These are phyloP conservation scores for Cadophora sp. DNA, from an alignment of 2,329 filamentous ascomycete genomes.

Conservation along the genomic window DNA sequence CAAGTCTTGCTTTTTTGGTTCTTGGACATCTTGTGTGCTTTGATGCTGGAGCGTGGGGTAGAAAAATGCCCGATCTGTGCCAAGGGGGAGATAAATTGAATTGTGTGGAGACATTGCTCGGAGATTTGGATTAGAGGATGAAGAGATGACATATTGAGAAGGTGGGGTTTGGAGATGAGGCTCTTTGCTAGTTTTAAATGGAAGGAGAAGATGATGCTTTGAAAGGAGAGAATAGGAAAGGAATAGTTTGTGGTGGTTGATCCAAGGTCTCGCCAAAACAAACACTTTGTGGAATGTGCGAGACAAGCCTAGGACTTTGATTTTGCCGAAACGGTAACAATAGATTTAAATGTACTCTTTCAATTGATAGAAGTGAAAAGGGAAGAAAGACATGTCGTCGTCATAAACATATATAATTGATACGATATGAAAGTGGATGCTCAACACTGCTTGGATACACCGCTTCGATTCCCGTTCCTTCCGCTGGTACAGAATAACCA, in stretches of 20 bases:
- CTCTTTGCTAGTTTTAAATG: not conserved
- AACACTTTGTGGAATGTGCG: no score
- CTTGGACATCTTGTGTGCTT: not conserved
- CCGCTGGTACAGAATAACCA: not conserved
- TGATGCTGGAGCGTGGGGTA: not conserved
- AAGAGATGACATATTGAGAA: not conserved
- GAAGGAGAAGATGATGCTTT: no score
- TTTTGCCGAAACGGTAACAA: not conserved
- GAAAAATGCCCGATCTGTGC: conserved; percentile 4
- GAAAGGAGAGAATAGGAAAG: no score
- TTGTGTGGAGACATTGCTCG: not conserved
- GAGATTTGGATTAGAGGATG: not conserved
- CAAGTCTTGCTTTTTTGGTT: not conserved
- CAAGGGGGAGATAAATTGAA: not conserved
- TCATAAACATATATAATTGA: not conserved
- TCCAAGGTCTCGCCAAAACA: no score
- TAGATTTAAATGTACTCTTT: not conserved
- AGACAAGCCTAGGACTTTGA: not conserved
- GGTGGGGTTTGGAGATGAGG: not conserved
- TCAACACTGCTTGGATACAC: not conserved
- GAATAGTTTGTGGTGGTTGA: no score
- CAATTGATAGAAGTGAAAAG: not conserved
- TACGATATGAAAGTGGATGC: not conserved
- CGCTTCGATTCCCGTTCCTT: no score
- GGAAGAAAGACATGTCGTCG: not conserved